These are phyloP conservation scores for Misopates orontium DNA, from an alignment of 257 asterid species.

Conservation along the genomic window DNA sequence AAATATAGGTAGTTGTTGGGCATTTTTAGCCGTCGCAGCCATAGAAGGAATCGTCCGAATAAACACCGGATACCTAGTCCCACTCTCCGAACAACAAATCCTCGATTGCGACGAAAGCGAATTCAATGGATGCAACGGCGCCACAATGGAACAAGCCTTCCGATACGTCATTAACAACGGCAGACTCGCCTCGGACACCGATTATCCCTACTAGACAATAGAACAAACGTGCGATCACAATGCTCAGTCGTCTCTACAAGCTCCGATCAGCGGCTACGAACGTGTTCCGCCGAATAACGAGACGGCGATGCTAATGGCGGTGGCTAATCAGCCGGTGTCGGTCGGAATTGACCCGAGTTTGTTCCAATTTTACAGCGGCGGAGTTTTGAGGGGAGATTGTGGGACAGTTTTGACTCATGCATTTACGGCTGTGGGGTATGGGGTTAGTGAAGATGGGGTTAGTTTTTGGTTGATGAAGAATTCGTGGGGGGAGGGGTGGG, in stretches of 20 bases:
- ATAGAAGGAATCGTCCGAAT: constrained; percentile 33
- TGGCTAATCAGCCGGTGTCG: constrained; percentile 30
- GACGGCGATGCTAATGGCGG: constrained; percentile 29
- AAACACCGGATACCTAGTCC: constrained; percentile 18
- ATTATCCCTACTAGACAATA: constrained; percentile 30
- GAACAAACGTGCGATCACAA: constrained; percentile 21
- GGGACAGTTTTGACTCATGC: constrained; percentile 27
- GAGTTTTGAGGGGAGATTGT: constrained; percentile 26
- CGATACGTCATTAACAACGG: constrained; percentile 18
- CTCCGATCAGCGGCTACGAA: constrained; percentile 23
- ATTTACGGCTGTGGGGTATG: constrained; percentile 38
- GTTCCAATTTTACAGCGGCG: constrained; percentile 28
- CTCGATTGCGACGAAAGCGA: constrained; percentile 32
- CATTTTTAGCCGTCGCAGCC: constrained; percentile 40
- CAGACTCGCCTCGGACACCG: constrained; percentile 29
- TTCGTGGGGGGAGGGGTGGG: constrained; percentile 41
- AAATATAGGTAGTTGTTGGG: constrained; percentile 39
- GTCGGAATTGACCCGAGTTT: constrained; percentile 23
- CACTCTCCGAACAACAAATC: constrained; percentile 39
- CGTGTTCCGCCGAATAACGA: constrained; percentile 13
- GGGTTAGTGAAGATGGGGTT: constrained; percentile 19
- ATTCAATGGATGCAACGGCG: constrained; percentile 30
- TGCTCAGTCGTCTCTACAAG: constrained; percentile 15
- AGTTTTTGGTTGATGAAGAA: constrained; percentile 46
- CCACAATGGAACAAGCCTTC: constrained; percentile 26